Conservation (phyloP, 805 yeast genomes). For the Candida palmyrensis region DNA sequence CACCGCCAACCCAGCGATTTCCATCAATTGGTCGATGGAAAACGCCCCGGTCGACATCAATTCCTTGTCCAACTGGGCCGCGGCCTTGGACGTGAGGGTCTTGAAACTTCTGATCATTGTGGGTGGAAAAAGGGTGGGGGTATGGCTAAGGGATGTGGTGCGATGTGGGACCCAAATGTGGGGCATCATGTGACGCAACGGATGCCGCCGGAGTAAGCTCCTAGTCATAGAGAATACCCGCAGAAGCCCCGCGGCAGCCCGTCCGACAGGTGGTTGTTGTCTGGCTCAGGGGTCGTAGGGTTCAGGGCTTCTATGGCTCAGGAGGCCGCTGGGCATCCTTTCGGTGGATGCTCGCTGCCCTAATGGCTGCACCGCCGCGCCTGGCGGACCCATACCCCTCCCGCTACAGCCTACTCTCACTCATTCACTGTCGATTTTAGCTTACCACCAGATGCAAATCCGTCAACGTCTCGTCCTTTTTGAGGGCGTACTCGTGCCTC, state of each 20-base stretch:
- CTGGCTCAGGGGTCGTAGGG: no score
- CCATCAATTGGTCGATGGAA: constrained; percentile 89
- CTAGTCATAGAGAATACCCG: no score
- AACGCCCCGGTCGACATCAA: constrained; percentile 82
- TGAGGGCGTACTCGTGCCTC: constrained; percentile 13
- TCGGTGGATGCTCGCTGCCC: no score
- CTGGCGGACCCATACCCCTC: not conserved
- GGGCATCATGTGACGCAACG: no score
- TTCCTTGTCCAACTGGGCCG: constrained; percentile 77
- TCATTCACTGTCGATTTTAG: not conserved
- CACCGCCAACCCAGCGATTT: constrained; percentile 90
- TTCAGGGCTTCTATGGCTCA: no score
- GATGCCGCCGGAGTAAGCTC: no score
- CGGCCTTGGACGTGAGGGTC: constrained; percentile 43
- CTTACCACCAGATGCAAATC: constrained; percentile 41
- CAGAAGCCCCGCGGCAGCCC: no score
- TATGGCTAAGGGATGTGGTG: no score
- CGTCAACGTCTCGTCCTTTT: constrained; percentile 50
- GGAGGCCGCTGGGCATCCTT: no score
- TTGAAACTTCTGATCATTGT: constrained; percentile 10
- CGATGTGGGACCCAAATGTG: no score
- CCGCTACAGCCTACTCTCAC: not conserved
- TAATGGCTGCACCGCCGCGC: not conserved
- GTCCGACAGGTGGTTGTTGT: no score
- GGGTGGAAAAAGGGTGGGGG: no score